These are phyloP conservation scores for Striga hermonthica DNA, from an alignment of 305 asterid genomes.

Conservation along the genomic window DNA sequence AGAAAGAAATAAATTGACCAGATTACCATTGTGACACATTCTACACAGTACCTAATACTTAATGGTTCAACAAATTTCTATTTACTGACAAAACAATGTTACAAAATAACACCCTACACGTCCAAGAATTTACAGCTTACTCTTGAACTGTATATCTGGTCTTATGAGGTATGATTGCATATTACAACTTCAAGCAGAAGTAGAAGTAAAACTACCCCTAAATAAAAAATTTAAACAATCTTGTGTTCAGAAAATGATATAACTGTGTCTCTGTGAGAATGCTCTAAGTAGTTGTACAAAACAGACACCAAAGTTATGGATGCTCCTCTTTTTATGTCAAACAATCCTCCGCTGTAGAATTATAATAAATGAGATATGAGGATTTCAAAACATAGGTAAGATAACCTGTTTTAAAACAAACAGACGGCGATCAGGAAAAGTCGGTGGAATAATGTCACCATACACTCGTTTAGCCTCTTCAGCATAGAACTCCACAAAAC, in stretches of 20 bases:
- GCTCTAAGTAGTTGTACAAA: not conserved
- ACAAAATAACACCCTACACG: too few relatives aligned
- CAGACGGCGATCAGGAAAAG: conserved; percentile 83
- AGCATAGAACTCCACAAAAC: conserved; percentile 86
- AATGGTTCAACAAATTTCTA: too few relatives aligned
- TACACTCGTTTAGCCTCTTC: conserved; percentile 95
- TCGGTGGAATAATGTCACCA: conserved; percentile 93
- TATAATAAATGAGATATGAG: not conserved
- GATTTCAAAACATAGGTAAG: not conserved
- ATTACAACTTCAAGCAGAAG: not conserved
- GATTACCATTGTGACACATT: not conserved
- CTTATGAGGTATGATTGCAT: not conserved
- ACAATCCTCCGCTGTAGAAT: not conserved
- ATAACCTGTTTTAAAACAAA: conserved; percentile 89
- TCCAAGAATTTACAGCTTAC: too few relatives aligned
- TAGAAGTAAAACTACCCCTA: not conserved
- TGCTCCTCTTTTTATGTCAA: not conserved
- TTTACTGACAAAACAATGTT: too few relatives aligned
- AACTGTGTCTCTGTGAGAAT: conserved; percentile 17
- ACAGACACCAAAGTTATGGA: not conserved
- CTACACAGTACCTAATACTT: too few relatives aligned
- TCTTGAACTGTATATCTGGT: conserved; percentile 3
- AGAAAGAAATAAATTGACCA: conserved; percentile 14
- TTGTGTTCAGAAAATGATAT: conserved; percentile 11
- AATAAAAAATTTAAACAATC: conserved; percentile 3